Evolutionary conservation across 345 rosid species (phyloP), one percentile per base, ranked within the genome.

Genomic region (Syzygium grande): DNA sequence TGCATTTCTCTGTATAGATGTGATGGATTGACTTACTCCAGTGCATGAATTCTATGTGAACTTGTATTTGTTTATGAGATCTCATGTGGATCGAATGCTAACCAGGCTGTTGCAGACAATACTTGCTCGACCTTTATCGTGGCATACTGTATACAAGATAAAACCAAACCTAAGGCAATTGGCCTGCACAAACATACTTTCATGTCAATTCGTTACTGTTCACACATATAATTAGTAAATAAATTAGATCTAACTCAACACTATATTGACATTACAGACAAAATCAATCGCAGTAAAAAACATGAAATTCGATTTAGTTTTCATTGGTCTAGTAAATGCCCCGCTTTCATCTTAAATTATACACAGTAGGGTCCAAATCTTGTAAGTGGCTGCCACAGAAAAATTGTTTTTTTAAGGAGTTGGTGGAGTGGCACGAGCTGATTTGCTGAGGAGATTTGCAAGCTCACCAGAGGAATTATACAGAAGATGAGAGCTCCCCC

Each of bases 401-500:
- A 84, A 49, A 27, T 1, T 13, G 19, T 78, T 43, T 23, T 7
- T 84, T 84, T 29, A 46, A 11, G 22, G 34, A 46, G 56, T 73
- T 73, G 83, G 83, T 38, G 83, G 83, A 73, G 25, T 9, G 83
- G 83, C 49, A 73, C 49, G 21, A 73, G 25, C 83, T 9, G 83
- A 38, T 73, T 41, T 38, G 83, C 49, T 38, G 83, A 73, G 83
- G 83, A 73, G 83, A 73, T 73, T 38, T 34, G 83, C 83, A 73
- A 73, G 49, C 83, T 73, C 83, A 73, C 49, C 83, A 9, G 21
- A 34, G 27, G 83, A 73, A 73, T 38, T 73, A 23, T 34, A 73
- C 41, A 89, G 91, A 86, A 83, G 92, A 90, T 86, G 68, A 1
- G 83, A 73, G 83, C 21, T 49, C 83, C 68, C 68, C 49, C 49